Evolutionary conservation across 495 filamentous ascomycete genomes (phyloP), one percentile per base, ranked within the genome.

Genomic region (Xanthoparmelia taractica): DNA sequence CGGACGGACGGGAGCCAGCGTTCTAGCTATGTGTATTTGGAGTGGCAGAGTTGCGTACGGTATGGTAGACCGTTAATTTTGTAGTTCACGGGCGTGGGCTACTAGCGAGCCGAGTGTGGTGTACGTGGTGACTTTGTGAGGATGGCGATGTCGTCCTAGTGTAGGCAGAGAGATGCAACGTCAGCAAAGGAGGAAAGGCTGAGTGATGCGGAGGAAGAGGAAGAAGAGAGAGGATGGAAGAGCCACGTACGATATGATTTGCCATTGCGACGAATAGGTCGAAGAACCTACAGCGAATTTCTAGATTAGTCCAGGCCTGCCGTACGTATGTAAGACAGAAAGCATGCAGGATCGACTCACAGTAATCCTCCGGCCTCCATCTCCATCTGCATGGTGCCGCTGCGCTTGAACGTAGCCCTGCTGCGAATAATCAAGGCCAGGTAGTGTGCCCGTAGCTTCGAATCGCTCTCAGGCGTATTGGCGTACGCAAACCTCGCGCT

Each of bases 331-430:
- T 10, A 36, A 36, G 34, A 36, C 4, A 36, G 18, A 29, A 36
- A 25, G 25, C 11, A 13, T 15, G 25, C 64, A 20, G 50, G 6
- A 33, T 54, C 50, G 27, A 54, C 50, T 40, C 61, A 68, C 70
- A 96, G 75, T 70, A 87, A 86, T 65, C 89, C 90, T 27, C 91
- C 91, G 67, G 80, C 80, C 73, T 90, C 87, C 91, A 96, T 96
- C 78, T 96, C 91, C 69, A 87, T 83, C 76, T 96, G 91, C 91
- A 96, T 95, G n/a, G 91, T 96, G 65, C 91, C 91, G 74, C 90
- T 95, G 43, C 89, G 79, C 80, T 94, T 96, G 78, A 96, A 96
- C 6, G 89, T 96, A 65, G 79, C 80, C 65, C 90, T 80, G 69
- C 85, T 87, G 66, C 91, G 82, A 67, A 96, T 92, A 74, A 96